Percentiles rank a stretch among this genome's conserved stretches.
phyloP scores from a whole-genome alignment of 2,329 filamentous ascomycete genomes.

The Aspergillus neoniger region DNA sequence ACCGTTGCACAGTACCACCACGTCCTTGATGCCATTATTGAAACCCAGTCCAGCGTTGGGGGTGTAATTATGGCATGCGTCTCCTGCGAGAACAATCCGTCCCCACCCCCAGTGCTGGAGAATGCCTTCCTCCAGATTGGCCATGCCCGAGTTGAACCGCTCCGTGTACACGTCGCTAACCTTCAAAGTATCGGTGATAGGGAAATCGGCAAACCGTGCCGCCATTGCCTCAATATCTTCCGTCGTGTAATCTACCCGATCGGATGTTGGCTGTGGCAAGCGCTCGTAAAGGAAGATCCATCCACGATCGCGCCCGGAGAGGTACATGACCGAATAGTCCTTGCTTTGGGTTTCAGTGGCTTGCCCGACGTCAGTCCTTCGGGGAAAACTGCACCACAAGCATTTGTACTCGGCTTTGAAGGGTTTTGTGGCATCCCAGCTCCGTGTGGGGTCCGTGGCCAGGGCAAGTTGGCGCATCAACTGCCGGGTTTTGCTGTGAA shows the following conservation, averaged over 20 bases:
- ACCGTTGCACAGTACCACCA: conserved; percentile 20
- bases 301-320: conserved; percentile 30
- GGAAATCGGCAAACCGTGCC: conserved; percentile 29
- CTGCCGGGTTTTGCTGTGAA: conserved; percentile 12
- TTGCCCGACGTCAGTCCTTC: neutral
- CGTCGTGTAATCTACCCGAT: conserved; percentile 28
- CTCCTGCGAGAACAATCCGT: conserved; percentile 40
- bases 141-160: conserved; percentile 29
- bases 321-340: conserved; percentile 27
- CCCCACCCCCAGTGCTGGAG: conserved; percentile 40
- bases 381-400: conserved; percentile 7
- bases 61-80: conserved; percentile 44
- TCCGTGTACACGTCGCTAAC: conserved; percentile 33
- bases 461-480: conserved; percentile 5
- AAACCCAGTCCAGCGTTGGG: conserved; percentile 36
- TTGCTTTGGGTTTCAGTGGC: conserved; percentile 13
- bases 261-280: conserved; percentile 27
- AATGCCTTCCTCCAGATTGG: conserved; percentile 43
- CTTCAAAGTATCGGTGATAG: conserved; percentile 26
- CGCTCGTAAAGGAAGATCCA: conserved; percentile 41
- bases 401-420: conserved; percentile 7
- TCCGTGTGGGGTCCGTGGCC: neutral
- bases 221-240: conserved; percentile 31
- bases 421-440: neutral
- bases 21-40: conserved; percentile 41